These are phyloP conservation scores for Candida stauntonica DNA, from an alignment of 805 yeast genomes.

Conservation along the genomic window DNA sequence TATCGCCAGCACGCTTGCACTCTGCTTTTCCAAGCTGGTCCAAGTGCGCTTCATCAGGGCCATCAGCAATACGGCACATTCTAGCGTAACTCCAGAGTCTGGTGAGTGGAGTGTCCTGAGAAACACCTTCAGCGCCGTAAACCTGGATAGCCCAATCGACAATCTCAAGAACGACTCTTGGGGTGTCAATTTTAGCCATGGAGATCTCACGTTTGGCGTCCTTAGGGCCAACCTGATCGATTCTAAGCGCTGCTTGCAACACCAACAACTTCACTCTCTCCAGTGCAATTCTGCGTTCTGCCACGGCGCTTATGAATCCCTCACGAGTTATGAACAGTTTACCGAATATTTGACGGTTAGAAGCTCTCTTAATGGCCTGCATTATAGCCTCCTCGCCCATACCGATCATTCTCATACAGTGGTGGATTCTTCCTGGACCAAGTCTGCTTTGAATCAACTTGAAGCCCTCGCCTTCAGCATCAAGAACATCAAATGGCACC, in stretches of 20 bases:
- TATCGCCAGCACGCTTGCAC: constrained; percentile 33
- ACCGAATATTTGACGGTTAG: constrained; percentile 49
- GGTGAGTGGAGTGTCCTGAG: constrained; percentile 57
- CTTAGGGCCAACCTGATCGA: constrained; percentile 51
- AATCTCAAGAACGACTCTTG: constrained; percentile 46
- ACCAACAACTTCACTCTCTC: constrained; percentile 51
- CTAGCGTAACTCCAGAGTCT: constrained; percentile 47
- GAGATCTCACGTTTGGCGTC: constrained; percentile 53
- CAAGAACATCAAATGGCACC: constrained; percentile 39
- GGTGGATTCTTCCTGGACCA: constrained; percentile 70
- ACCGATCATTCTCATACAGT: constrained; percentile 63
- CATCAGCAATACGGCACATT: constrained; percentile 61
- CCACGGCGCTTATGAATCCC: constrained; percentile 43
- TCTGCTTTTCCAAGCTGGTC: constrained; percentile 50
- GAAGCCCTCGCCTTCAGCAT: constrained; percentile 55
- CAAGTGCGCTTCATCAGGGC: constrained; percentile 66
- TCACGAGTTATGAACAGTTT: constrained; percentile 46
- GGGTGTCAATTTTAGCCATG: constrained; percentile 60
- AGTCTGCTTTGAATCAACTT: constrained; percentile 59
- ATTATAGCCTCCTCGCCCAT: constrained; percentile 52
- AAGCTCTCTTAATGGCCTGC: constrained; percentile 47
- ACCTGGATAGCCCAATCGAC: constrained; percentile 62
- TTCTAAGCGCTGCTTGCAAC: constrained; percentile 55
- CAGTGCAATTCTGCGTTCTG: constrained; percentile 49
- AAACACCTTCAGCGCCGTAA: constrained; percentile 62